These are phyloP conservation scores for Prunus persica DNA, from an alignment of 306 rosid genomes.

Conservation along the genomic window Prunus_persica_NCBIv2 NC_034011.1:7598001-7598500, in stretches of 20 bases:
- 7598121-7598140: too few relatives aligned
- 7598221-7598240: too few relatives aligned
- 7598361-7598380: neutral
- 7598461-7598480: slow-evolving; percentile 65
- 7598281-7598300: neutral
- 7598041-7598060: too few relatives aligned
- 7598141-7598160: neutral
- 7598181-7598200: neutral
- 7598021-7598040: too few relatives aligned
- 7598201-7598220: neutral
- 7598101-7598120: too few relatives aligned
- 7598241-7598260: neutral
- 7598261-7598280: neutral
- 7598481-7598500: slow-evolving; percentile 83
- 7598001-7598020: too few relatives aligned
- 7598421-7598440: slow-evolving; percentile 42
- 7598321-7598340: neutral
- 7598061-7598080: too few relatives aligned
- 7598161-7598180: neutral
- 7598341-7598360: neutral
- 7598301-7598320: neutral
- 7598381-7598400: neutral
- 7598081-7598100: too few relatives aligned
- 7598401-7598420: slow-evolving; percentile 19
- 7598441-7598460: slow-evolving; percentile 99